A percentile compares a stretch with the other conserved stretches of the same genome.
These are phyloP conservation scores for Papiliotrema terrestris DNA, from an alignment of 1,284 basidiomycete species.

Conservation along the genomic window DNA sequence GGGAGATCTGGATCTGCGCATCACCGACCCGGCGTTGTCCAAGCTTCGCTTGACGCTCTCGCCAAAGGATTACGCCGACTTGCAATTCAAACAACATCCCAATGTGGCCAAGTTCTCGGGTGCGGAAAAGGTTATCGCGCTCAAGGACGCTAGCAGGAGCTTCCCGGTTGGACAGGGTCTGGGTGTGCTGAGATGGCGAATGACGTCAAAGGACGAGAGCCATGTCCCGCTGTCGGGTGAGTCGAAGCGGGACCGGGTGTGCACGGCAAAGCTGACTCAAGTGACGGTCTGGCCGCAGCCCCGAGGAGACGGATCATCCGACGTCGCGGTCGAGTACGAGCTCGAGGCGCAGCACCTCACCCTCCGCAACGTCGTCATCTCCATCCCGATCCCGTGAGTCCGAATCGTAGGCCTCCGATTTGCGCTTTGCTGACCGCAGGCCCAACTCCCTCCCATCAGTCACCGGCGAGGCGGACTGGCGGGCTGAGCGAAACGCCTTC, in stretches of 20 bases:
- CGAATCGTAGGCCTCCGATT: background rate
- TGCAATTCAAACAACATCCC: constrained; percentile 97
- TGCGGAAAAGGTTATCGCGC: constrained; percentile 65
- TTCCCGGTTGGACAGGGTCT: constrained; percentile 86
- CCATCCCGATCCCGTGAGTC: constrained; percentile 84
- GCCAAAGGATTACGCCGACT: constrained; percentile 60
- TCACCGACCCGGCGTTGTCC: constrained; percentile 71
- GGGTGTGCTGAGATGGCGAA: constrained; percentile 89
- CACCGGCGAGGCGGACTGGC: constrained; percentile 69
- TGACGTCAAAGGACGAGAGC: constrained; percentile 85
- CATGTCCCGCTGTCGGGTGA: constrained; percentile 83
- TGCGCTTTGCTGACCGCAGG: constrained; percentile 45
- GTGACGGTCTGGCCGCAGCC: constrained; percentile 97
- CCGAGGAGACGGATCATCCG: constrained; percentile 81
- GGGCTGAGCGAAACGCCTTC: constrained; percentile 75
- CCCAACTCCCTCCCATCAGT: constrained; percentile 81
- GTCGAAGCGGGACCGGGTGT: constrained; percentile 36
- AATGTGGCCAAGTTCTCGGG: constrained; percentile 81
- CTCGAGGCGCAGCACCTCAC: constrained; percentile 78
- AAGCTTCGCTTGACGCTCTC: constrained; percentile 70
- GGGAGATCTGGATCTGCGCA: constrained; percentile 88
- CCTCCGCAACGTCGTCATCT: constrained; percentile 79
- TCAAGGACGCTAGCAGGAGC: constrained; percentile 75
- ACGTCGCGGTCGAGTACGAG: constrained; percentile 96
- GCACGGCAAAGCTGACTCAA: constrained; percentile 33